Evolutionary conservation across 768 basidiomycete genomes (phyloP), one percentile per base, ranked within the genome.

Genomic region (Mycena filopes): DNA sequence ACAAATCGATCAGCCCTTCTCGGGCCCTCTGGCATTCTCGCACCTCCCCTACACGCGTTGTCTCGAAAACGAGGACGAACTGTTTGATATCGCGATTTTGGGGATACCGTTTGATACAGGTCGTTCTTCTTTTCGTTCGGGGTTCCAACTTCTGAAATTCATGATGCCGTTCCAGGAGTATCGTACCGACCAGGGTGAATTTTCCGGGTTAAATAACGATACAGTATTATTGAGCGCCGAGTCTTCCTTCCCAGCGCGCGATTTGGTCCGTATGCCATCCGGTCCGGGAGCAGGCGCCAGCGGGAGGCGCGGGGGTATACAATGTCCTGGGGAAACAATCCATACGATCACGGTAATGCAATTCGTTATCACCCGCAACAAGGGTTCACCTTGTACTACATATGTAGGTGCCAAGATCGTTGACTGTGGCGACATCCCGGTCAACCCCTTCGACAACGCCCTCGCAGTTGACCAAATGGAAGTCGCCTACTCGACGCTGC

Each of bases 371-470:
- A 21, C 12, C 23, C 18, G n/a, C 5, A 23, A 6, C 9, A 4
- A 2, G n/a, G n/a, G n/a, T 12, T 4, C 26, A 18, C 13, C 21
- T 48, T 21, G 20, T 45, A 9, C 29, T 18, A 51, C 16, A 8
- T 11, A 55, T 28, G 78, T 78, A 56, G 87, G 85, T 7, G 77
- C 80, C 36, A 88, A 82, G 66, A 81, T 94, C 67, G 71, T 95
- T 29, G 95, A 96, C 71, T 96, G 95, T 67, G 94, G 93, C 48
- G 95, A 96, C 78, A 91, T 94, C 15, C 95, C 95, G 7, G 77
- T 92, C 42, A 88, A 77, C 51, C 91, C 93, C 0, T 95, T 91
- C 73, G 94, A 97, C 75, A 93, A 94, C 74, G 86, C 87, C 0
- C 82, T 94, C 15, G 95, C 94, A 3, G 76, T 96, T 28, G 91